Evolutionary conservation across 2,329 filamentous ascomycete genomes (phyloP).

Genomic region (Corinectria fuckeliana): DNA sequence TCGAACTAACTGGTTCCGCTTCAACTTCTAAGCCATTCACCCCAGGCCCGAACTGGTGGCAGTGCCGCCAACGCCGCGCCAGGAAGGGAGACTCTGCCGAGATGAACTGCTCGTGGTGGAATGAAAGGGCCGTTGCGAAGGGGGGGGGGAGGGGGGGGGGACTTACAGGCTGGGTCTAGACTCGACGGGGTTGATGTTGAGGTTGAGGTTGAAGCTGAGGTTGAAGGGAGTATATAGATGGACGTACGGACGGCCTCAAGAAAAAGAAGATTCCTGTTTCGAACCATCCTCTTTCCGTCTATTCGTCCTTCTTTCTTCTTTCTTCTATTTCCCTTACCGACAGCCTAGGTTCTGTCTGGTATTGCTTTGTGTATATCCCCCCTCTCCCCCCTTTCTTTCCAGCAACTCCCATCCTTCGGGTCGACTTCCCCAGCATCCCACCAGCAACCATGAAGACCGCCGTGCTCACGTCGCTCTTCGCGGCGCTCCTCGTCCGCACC

Average conservation of each 20-base stretch:
- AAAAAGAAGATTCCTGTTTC: not conserved
- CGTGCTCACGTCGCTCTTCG: conserved; percentile 24
- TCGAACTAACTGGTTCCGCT: no score
- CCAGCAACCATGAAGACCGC: conserved; percentile 21
- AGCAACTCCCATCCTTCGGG: not conserved
- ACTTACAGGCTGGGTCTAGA: not conserved
- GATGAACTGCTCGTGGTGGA: not conserved
- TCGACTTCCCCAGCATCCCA: not conserved
- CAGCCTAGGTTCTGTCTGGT: conserved; percentile 25
- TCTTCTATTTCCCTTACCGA: conserved; percentile 9
- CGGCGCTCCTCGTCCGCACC: conserved; percentile 41
- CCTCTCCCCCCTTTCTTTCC: not conserved
- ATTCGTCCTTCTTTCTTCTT: not conserved
- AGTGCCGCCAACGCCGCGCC: conserved; percentile 30
- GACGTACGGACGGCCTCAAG: not conserved
- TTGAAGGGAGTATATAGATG: conserved; percentile 4
- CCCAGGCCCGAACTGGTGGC: not conserved
- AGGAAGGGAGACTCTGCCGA: conserved; percentile 16
- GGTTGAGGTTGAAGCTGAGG: no score
- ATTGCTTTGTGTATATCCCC: not conserved
- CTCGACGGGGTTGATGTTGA: no score
- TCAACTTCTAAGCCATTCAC: not conserved
- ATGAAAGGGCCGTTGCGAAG: not conserved
- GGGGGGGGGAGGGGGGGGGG: no score
- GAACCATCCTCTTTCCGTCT: not conserved